Base-by-base conservation (phyloP, 148 eudicot species). In the Rhododendron griersonianum region DNA sequence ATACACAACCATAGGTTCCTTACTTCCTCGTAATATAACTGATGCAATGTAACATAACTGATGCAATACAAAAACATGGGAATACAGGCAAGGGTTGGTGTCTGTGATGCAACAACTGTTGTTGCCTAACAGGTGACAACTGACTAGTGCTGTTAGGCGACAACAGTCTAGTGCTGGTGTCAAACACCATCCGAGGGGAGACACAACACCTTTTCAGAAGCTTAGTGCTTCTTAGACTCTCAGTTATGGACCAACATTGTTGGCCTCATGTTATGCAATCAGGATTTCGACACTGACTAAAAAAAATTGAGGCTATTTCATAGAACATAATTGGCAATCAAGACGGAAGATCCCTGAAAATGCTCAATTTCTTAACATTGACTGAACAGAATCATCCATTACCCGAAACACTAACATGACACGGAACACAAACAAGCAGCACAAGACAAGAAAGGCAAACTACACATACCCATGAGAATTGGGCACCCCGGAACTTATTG, bases 401-500 rank as follows among this genome's bases (percentile, higher is more conserved):
- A 35, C 30, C 23, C 23, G 16, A 74, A 50, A 83, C 63, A 48
- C 14, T 51, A 48, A 15, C 14, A 25, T 47, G 63, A 53, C 28
- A 69, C 4, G 19, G 14, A 69, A 6, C 25, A 67, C 44, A 15
- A 78, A 53, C 7, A 51, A 51, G 71, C 35, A 84, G 19, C 35
- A 16, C 13, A 45, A 33, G 7, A 21, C 11, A 23, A 80, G 57
- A 71, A 79, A 71, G 67, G 44, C 25, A 80, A 74, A 83, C 74
- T 5, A 9, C 35, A 76, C 90, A 51, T 90, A 91, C 93, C 93
- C 93, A 91, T 71, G 92, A 91, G 89, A 91, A 91, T 86, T 90
- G 93, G 51, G 91, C 92, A 61, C 89, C 90, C 57, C 90, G 88
- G 73, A 91, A 91, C 78, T 90, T 91, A 86, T 89, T 91, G 84